A percentile compares a stretch with the other conserved stretches of the same genome.
These are phyloP conservation scores for Capillidium heterosporum DNA, from an alignment of 371 early-diverging fungal species.

Conservation along the genomic window DNA sequence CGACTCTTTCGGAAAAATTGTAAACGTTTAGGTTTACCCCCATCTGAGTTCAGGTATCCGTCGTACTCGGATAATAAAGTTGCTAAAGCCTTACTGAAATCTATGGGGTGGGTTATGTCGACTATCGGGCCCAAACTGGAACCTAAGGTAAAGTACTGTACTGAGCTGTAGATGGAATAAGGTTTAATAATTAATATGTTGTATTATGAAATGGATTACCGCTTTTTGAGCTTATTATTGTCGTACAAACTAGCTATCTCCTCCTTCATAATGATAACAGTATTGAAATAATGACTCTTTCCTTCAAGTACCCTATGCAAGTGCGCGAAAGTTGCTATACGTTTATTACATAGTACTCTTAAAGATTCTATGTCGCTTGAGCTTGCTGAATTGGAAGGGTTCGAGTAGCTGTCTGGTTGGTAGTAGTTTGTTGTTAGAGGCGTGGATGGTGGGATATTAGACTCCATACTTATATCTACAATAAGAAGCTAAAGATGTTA, in stretches of 20 bases:
- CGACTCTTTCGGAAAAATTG: background rate
- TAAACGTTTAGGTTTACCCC: background rate
- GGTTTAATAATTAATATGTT: background rate
- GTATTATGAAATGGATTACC: background rate
- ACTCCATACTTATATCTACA: too few species aligned
- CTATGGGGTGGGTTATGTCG: constrained; percentile 3
- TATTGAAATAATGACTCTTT: constrained; percentile 7
- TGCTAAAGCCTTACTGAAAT: constrained; percentile 2
- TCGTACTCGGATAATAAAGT: constrained; percentile 3
- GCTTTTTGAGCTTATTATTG: background rate
- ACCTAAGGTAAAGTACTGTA: constrained; percentile 6
- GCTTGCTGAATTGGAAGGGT: background rate
- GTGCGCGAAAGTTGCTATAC: constrained; percentile 5
- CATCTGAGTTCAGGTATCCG: background rate
- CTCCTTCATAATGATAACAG: constrained; percentile 2
- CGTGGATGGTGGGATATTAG: constrained; percentile 3
- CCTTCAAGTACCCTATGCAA: constrained; percentile 5
- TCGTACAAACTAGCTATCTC: background rate
- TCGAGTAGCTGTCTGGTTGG: background rate
- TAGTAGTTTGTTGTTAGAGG: constrained; percentile 2
- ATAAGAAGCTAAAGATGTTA: too few species aligned
- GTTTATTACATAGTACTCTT: background rate
- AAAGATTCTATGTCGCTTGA: background rate
- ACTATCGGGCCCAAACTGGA: constrained; percentile 3
- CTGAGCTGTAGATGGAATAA: background rate